Conservation (phyloP, 176 grass and related monocot species). For the Secale cereale region DNA sequence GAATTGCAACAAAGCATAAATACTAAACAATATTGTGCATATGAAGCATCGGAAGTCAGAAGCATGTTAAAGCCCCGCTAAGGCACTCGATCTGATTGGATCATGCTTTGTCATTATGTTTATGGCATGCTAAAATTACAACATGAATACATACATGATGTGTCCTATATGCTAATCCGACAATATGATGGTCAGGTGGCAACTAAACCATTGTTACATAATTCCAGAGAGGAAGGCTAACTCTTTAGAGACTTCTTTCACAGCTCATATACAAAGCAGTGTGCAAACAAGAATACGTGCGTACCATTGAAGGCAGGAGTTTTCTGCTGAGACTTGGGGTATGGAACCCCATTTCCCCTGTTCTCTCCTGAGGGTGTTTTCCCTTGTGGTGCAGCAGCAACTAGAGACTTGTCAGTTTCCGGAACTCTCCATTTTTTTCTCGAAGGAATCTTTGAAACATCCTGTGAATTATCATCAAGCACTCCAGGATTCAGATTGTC, state of each 20-base stretch:
- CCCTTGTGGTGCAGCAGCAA: conserved; percentile 19
- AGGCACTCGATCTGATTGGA: neutral
- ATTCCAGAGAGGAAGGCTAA: neutral
- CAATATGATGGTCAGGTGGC: neutral
- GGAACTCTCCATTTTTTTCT: conserved; percentile 59
- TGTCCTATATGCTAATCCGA: neutral
- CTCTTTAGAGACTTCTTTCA: neutral
- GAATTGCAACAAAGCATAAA: neutral
- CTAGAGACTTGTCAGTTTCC: conserved; percentile 30
- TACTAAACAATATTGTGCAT: neutral
- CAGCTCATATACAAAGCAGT: neutral
- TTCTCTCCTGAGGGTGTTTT: conserved; percentile 35
- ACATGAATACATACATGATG: neutral
- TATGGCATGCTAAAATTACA: neutral
- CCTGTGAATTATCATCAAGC: conserved; percentile 29
- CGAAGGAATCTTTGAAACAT: conserved; percentile 26
- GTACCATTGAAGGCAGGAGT: conserved; percentile 58
- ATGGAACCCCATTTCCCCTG: conserved; percentile 44
- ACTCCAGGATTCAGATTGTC: conserved; percentile 46
- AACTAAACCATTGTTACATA: neutral
- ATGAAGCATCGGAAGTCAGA: neutral
- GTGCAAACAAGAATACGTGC: neutral
- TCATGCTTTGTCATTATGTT: neutral
- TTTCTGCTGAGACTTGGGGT: conserved; percentile 50
- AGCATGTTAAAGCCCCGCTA: conserved; percentile 1